These are phyloP conservation scores for Cercospora zeae-maydis DNA, from an alignment of 2,329 filamentous ascomycete genomes.

Conservation along the genomic window DNA sequence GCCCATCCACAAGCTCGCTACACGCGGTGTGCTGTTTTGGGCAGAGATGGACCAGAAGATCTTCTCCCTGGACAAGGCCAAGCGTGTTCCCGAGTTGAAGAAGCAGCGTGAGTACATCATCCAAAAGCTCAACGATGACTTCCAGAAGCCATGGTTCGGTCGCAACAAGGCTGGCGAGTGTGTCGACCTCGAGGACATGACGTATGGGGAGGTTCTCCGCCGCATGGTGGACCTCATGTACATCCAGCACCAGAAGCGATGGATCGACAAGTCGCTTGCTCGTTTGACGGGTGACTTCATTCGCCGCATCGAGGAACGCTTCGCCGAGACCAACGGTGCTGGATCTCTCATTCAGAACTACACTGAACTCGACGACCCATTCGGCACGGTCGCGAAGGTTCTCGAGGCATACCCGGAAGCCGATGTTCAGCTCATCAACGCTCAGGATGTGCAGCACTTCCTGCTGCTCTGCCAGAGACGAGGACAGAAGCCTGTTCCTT, in stretches of 20 bases:
- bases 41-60: conserved; percentile 99
- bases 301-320: conserved; percentile 92
- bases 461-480: conserved; percentile 85
- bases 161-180: conserved; percentile 75
- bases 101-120: conserved; percentile 90
- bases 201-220: conserved; percentile 80
- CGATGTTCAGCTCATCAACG: conserved; percentile 88
- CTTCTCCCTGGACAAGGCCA: conserved; percentile 92
- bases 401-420: conserved; percentile 81
- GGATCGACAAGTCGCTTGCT: conserved; percentile 83
- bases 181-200: conserved; percentile 93
- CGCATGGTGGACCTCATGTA: conserved; percentile 89
- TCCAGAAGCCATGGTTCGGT: conserved; percentile 96
- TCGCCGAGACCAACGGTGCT: conserved; percentile 68
- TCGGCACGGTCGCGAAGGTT: conserved; percentile 71
- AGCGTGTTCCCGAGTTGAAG: conserved; percentile 80
- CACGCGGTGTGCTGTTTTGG: conserved; percentile 94
- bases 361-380: conserved; percentile 80
- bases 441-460: conserved; percentile 97
- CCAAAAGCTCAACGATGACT: conserved; percentile 91
- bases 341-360: conserved; percentile 86
- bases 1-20: conserved; percentile 97
- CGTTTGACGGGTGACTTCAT: conserved; percentile 92
- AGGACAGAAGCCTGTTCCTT: conserved; percentile 93
- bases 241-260: conserved; percentile 82